These are phyloP conservation scores for Umbellularia californica DNA, from an alignment of 164 flowering plant genomes.

Conservation along the genomic window DNA sequence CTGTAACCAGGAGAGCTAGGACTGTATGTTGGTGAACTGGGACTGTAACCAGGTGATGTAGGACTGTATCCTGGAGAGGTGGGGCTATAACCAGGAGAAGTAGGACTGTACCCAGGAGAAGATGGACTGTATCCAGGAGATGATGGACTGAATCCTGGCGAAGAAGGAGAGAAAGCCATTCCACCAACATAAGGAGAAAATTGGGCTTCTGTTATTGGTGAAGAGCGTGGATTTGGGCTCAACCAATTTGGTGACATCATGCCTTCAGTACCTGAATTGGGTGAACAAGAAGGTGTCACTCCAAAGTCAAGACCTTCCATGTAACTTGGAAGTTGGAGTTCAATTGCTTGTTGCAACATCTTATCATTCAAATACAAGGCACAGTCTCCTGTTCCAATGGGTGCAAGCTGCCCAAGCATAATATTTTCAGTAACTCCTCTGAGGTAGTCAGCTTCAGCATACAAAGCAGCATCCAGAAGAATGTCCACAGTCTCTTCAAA, in stretches of 20 bases:
- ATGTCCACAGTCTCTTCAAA: conserved; percentile 99
- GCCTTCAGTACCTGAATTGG: conserved; percentile 74
- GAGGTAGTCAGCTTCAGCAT: conserved; percentile 81
- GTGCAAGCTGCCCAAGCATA: conserved; percentile 97
- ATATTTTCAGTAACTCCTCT: conserved; percentile 96
- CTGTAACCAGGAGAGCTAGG: conserved; percentile 91
- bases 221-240: conserved; percentile 72
- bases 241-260: conserved; percentile 91
- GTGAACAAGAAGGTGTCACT: conserved; percentile 88
- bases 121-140: background rate
- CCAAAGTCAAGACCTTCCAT: conserved; percentile 93
- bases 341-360: conserved; percentile 94
- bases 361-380: conserved; percentile 78
- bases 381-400: conserved; percentile 95
- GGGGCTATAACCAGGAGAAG: conserved; percentile 90
- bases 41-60: conserved; percentile 92
- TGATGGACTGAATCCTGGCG: conserved; percentile 55
- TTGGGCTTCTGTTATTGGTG: conserved; percentile 78
- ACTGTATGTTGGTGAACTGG: conserved; percentile 86
- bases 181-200: conserved; percentile 94
- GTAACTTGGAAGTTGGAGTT: conserved; percentile 91
- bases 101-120: conserved; percentile 87
- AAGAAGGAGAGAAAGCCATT: conserved; percentile 88
- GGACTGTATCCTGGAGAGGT: conserved; percentile 96
- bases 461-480: conserved; percentile 96